Conservation (phyloP, 1,284 basidiomycete genomes). For the Heliocybe sulcata region DNA sequence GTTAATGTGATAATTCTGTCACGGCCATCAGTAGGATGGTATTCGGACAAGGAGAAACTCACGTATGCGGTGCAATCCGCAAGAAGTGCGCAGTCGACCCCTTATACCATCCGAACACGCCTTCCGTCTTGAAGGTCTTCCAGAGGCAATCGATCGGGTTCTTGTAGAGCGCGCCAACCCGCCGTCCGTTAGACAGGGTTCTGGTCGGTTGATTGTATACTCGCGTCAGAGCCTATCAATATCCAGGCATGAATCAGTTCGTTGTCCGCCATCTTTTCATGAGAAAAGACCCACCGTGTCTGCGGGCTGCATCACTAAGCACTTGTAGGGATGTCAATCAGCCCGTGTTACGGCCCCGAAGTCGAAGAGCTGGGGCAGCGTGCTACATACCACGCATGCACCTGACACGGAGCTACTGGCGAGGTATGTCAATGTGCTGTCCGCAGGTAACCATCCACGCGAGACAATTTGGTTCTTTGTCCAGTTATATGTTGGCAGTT, state of each 20-base stretch:
- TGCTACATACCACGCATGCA: constrained; percentile 73
- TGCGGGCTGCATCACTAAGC: constrained; percentile 83
- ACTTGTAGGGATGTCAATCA: constrained; percentile 34
- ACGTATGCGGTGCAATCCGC: constrained; percentile 91
- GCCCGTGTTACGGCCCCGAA: neutral
- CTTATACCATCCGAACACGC: constrained; percentile 89
- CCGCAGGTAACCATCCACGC: constrained; percentile 56
- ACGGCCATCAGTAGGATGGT: constrained; percentile 2
- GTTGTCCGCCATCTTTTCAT: constrained; percentile 13
- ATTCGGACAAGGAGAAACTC: constrained; percentile 17
- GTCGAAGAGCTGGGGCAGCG: neutral
- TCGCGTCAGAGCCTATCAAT: constrained; percentile 73
- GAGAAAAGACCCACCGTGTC: constrained; percentile 58
- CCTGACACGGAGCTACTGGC: constrained; percentile 87
- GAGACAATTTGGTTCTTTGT: constrained; percentile 75
- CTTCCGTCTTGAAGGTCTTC: constrained; percentile 92
- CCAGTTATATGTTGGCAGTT: constrained; percentile 94
- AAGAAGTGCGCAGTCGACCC: constrained; percentile 90
- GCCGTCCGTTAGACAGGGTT: constrained; percentile 64
- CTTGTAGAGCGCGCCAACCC: constrained; percentile 76
- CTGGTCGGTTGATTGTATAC: constrained; percentile 95
- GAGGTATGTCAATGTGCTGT: constrained; percentile 85
- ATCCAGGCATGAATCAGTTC: constrained; percentile 10
- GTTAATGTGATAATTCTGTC: constrained; percentile 78
- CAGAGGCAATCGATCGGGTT: constrained; percentile 95